A percentile compares a stretch with the other conserved stretches of the same genome.
These are phyloP conservation scores for Quercus ilex DNA, from an alignment of 306 rosid genomes.

Conservation along the genomic window DNA sequence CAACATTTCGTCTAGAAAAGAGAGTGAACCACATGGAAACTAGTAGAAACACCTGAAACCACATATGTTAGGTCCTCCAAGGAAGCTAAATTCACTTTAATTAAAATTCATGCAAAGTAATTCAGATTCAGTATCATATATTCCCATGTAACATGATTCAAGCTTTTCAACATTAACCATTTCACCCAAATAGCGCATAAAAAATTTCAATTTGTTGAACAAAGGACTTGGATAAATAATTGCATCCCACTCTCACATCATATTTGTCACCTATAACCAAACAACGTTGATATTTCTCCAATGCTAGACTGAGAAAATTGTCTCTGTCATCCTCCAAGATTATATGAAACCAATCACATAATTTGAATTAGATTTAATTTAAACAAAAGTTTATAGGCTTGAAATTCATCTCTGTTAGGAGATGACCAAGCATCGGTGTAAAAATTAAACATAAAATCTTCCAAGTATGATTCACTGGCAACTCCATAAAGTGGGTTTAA, in stretches of 20 bases:
- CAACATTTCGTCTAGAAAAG: slow-evolving; percentile 56
- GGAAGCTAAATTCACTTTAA: slow-evolving; percentile 12
- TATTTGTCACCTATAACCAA: slow-evolving; percentile 82
- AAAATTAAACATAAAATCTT: too few relatives aligned
- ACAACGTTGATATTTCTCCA: slow-evolving; percentile 81
- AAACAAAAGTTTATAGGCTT: neutral
- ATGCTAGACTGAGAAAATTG: slow-evolving; percentile 76
- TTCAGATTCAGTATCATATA: neutral
- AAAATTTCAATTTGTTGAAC: neutral
- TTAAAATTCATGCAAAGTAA: neutral
- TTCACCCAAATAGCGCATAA: neutral
- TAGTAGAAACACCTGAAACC: slow-evolving; percentile 80
- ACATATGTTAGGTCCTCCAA: slow-evolving; percentile 18
- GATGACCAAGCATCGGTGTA: neutral
- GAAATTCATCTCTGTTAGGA: neutral
- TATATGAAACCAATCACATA: slow-evolving; percentile 5
- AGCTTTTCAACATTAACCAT: neutral
- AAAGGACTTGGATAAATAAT: slow-evolving; percentile 20
- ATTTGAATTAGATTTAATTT: neutral
- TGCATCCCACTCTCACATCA: slow-evolving; percentile 92
- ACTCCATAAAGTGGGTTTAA: too few relatives aligned
- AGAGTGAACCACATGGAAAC: slow-evolving; percentile 86
- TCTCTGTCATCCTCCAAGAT: slow-evolving; percentile 79
- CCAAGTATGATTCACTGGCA: too few relatives aligned
- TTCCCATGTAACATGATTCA: neutral